Evolutionary conservation across 1,284 basidiomycete genomes (phyloP).

Genomic region (Taiwanofungus camphoratus): DNA sequence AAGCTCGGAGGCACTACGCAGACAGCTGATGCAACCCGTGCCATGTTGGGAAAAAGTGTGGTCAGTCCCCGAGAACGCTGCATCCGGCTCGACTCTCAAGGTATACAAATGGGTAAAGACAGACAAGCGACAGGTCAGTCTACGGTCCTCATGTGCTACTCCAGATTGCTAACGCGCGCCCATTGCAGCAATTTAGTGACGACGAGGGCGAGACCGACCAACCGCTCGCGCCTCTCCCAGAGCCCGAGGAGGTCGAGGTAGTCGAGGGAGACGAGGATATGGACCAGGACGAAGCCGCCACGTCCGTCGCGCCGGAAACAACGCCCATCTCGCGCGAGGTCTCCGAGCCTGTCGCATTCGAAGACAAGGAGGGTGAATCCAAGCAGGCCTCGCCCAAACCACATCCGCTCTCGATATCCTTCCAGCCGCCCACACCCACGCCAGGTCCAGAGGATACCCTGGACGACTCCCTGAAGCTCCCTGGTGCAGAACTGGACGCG

Average conservation of each 20-base stretch:
- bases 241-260: constrained; percentile 30
- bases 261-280: constrained; percentile 47
- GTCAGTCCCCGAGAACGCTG: constrained; percentile 47
- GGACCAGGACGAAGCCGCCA: constrained; percentile 60
- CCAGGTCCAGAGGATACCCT: constrained; percentile 23
- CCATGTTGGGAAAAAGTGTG: constrained; percentile 73
- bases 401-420: constrained; percentile 39
- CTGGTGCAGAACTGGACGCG: constrained; percentile 11
- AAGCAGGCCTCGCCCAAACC: constrained; percentile 64
- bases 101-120: constrained; percentile 72
- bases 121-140: constrained; percentile 62
- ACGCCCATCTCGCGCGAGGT: constrained; percentile 29
- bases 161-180: not conserved
- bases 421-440: constrained; percentile 30
- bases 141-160: not conserved
- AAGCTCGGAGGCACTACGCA: constrained; percentile 69
- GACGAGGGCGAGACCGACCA: constrained; percentile 72
- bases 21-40: constrained; percentile 77
- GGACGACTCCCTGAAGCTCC: constrained; percentile 22
- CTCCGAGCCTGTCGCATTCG: constrained; percentile 28
- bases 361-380: constrained; percentile 39
- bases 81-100: constrained; percentile 53
- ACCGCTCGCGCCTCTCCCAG: constrained; percentile 70
- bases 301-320: constrained; percentile 40
- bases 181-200: constrained; percentile 67